Base-by-base conservation (phyloP, 2,329 filamentous ascomycete species). In the Pseudogymnoascus sp. region DNA sequence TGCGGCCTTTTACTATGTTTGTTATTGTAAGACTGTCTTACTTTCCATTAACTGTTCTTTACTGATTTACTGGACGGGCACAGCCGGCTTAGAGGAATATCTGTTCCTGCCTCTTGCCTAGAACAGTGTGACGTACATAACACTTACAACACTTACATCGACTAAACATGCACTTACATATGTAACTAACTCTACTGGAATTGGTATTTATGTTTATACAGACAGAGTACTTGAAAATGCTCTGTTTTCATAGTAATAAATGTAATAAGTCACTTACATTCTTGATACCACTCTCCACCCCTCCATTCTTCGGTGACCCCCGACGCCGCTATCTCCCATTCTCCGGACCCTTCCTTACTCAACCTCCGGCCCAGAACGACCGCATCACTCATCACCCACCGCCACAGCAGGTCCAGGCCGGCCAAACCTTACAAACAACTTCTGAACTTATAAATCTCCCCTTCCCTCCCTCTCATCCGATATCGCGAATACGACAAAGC, bases 61-160 rank as follows among this genome's bases (percentile, higher is more conserved):
- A 21, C 21, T 21, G 21, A 21, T 21, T 21, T 21, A 21, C 21
- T 31, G 27, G 45, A 15, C 45, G 45, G 27, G 7, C 42, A 48
- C 42, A 48, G 13, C 42, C 42, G 42, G 42, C 42, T 48, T 48
- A 27, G 42, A 18, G 27, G 42, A 27, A n/a, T 52, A 27, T 9
- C 45, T 52, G 45, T 52, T 52, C 45, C 45, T 52, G 45, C n/a
- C 45, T 52, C 45, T 52, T 52, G 45, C 45, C 45, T 52, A 52
- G 31, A 52, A 52, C 27, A n/a, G 45, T 31, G 45, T 18, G 27
- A 52, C 45, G 3, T 52, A 52, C 45, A 45, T 45, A 25, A 21
- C 21, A 21, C 21, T 21, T 21, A 21, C 21, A 21, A 3, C 21
- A 21, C 21, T 21, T 21, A 21, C 21, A 21, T 21, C 21, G 21